Percentiles rank a stretch among this genome's conserved stretches.
Evolutionary conservation across 73 alveolate genomes (phyloP).

Genomic region (Paramecium sonneborni): DNA sequence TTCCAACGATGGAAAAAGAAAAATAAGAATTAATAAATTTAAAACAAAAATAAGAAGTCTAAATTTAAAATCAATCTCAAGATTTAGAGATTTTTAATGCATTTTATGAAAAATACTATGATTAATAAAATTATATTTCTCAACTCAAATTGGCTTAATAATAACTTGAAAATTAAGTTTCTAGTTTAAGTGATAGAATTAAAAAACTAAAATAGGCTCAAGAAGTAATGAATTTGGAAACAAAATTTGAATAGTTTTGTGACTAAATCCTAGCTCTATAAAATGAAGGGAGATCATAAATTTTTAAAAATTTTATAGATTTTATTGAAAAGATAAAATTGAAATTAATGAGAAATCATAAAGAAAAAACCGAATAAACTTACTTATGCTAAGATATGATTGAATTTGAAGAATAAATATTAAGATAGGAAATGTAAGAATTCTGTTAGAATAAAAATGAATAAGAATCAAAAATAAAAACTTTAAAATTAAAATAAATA

Average conservation of each 20-base stretch:
- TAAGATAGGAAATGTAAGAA: not conserved
- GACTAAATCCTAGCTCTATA: not conserved
- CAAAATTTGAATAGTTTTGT: not conserved
- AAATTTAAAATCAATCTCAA: not conserved
- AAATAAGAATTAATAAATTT: not conserved
- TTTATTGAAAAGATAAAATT: not conserved
- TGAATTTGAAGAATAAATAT: not conserved
- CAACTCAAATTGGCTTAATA: not conserved
- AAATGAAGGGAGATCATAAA: not conserved
- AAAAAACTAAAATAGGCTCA: not conserved
- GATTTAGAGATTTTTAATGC: not conserved
- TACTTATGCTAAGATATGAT: not conserved
- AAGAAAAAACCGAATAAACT: not conserved
- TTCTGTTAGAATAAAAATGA: not conserved
- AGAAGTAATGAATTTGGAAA: not conserved
- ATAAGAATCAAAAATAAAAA: not conserved
- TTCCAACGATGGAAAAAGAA: not conserved
- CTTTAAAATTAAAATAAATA: not conserved
- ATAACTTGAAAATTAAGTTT: not conserved
- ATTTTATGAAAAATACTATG: not conserved
- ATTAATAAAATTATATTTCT: not conserved
- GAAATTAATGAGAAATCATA: not conserved
- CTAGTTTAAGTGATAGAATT: not conserved
- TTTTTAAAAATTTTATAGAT: not conserved
- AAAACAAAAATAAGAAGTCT: not conserved